phyloP scores from a whole-genome alignment of 306 rosid species.

The Glycine tomentella region DNA sequence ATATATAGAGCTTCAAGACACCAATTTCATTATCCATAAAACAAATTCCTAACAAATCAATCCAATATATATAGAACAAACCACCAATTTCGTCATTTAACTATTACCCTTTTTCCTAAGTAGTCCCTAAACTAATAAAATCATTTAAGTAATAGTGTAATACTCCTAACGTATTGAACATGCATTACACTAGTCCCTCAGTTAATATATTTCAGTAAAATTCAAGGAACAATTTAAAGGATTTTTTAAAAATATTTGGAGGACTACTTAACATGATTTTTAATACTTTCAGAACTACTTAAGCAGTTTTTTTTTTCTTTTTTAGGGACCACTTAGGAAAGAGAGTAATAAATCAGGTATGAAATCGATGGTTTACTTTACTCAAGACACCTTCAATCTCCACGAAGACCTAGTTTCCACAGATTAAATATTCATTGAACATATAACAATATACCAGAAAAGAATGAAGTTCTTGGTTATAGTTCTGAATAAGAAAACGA shows the following conservation, averaged over 20 bases:
- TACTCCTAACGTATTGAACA: too few relatives aligned
- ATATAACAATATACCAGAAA: neutral
- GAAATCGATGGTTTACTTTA: neutral
- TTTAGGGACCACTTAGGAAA: neutral
- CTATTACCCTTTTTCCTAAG: too few relatives aligned
- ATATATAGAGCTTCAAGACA: conserved; percentile 25
- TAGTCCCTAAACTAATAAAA: too few relatives aligned
- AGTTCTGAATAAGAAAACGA: neutral
- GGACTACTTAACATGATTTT: too few relatives aligned
- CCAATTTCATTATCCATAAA: conserved; percentile 16
- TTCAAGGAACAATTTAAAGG: too few relatives aligned
- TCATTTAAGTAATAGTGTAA: too few relatives aligned
- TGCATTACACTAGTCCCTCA: too few relatives aligned
- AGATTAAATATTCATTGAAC: neutral
- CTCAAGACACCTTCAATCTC: neutral
- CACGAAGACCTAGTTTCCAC: neutral
- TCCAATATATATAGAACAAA: neutral
- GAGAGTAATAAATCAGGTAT: neutral
- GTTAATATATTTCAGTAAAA: too few relatives aligned
- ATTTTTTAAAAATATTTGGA: too few relatives aligned
- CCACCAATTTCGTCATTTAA: neutral
- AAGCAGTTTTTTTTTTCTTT: neutral
- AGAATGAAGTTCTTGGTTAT: too few relatives aligned
- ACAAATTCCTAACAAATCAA: neutral
- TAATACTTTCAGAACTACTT: too few relatives aligned